These are phyloP conservation scores for Sporothrix dimorphospora DNA, from an alignment of 2,329 filamentous ascomycete species.

Conservation along the genomic window DNA sequence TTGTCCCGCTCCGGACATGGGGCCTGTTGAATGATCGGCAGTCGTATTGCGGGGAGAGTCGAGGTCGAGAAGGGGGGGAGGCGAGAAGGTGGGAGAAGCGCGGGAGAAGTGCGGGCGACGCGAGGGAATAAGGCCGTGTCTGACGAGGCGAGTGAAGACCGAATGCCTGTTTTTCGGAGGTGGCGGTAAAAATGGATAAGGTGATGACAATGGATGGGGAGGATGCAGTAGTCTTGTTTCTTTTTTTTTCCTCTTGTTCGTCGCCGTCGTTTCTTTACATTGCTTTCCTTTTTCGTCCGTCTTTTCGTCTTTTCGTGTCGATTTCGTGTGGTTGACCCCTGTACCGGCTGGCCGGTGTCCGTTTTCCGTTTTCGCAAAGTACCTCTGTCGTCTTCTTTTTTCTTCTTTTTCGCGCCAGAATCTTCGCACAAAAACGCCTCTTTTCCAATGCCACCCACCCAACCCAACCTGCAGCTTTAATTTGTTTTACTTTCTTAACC, in stretches of 20 bases:
- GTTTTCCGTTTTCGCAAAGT: background rate
- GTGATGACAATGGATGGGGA: background rate
- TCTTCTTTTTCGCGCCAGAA: background rate
- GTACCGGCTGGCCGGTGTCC: background rate
- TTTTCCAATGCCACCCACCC: constrained; percentile 12
- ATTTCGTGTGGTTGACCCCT: constrained; percentile 9
- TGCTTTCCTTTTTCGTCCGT: constrained; percentile 13
- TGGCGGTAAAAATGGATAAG: background rate
- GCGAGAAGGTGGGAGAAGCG: background rate
- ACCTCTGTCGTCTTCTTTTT: background rate
- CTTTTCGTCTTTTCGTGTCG: constrained; percentile 16
- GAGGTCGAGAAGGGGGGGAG: background rate
- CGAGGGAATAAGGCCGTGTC: constrained; percentile 3
- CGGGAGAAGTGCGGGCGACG: background rate
- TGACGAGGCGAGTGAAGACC: background rate
- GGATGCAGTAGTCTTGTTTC: background rate
- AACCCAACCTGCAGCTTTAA: constrained; percentile 10
- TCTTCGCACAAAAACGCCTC: background rate
- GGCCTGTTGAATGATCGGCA: constrained; percentile 1
- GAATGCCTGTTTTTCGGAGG: background rate
- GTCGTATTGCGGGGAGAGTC: constrained; percentile 2
- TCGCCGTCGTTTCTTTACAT: background rate
- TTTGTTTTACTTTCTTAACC: background rate
- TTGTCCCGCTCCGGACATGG: background rate
- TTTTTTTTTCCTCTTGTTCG: background rate